Base-by-base conservation (phyloP, 2,329 filamentous ascomycete species). In the Tothia fuscella region DNA sequence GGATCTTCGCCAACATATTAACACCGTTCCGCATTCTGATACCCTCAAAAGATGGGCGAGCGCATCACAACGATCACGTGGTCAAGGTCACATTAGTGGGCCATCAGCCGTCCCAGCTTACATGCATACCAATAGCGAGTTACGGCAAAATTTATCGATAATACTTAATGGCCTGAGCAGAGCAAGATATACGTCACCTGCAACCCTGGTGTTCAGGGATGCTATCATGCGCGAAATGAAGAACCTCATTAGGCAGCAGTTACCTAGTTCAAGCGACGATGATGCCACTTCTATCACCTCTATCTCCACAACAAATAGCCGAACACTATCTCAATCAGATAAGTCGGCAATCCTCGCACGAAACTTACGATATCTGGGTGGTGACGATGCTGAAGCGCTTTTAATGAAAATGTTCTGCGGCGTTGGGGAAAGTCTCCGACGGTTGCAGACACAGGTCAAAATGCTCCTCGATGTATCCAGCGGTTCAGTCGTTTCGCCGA, bases 391-490 rank as follows among this genome's bases (percentile, higher is more conserved):
- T 0, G 89, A 96, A 59, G 75, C 79, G 5, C 74, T 96, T 51
- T 72, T 96, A 12, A 68, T 78, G 22, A 83, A 77, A 44, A 82
- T 93, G 13, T 98, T 96, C 54, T 81, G 87, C 14, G 78, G 82
- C 25, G 80, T 95, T 6, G 82, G 89, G 3, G 91, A 98, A 63
- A 84, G 84, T 3, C 59, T 98, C 36, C 73, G 91, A 43, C 74
- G 91, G 53, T 66, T 95, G 6, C 86, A 85, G 14, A 88, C 86
- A 0, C 89, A 96, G 57, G 82, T 91, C 42, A 98, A 98, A 59
- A 79, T 96, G 7, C 64, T 98, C n/a, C 70, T 98, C 7, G 91
- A 98, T 59, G 83, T 94, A 16, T 91, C 88, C 1, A 94, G 87
- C 56, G 80, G 76, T 10, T 70, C 83, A 39, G 68, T 72, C 14